Conservation (phyloP, 768 basidiomycete species). For the Ephemerocybe angulata region DNA sequence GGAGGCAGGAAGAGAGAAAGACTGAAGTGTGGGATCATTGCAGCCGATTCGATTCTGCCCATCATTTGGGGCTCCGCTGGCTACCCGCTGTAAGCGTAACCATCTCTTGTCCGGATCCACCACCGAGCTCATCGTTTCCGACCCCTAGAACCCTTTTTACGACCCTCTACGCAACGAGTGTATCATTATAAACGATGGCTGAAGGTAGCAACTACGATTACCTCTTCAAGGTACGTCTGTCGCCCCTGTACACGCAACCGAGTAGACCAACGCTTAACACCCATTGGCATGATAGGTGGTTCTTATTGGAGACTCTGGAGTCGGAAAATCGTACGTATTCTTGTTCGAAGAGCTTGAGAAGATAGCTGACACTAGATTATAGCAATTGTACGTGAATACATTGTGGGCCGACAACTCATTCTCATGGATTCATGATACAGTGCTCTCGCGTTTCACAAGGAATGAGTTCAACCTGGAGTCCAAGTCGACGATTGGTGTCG, state of each 20-base stretch:
- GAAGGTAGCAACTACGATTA: slow-evolving; percentile 97
- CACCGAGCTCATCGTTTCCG: neutral
- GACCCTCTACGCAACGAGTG: slow-evolving; percentile 4
- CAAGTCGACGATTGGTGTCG: slow-evolving; percentile 98
- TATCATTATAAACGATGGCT: slow-evolving; percentile 52
- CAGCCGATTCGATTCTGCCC: too few species aligned
- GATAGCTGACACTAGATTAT: slow-evolving; percentile 7
- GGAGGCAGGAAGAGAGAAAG: too few species aligned
- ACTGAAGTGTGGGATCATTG: too few species aligned
- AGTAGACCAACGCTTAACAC: slow-evolving; percentile 9
- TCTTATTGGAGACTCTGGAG: slow-evolving; percentile 97
- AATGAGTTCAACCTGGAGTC: slow-evolving; percentile 99
- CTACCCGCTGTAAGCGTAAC: neutral
- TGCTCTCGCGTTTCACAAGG: slow-evolving; percentile 98
- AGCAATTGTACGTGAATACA: slow-evolving; percentile 59
- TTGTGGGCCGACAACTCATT: neutral
- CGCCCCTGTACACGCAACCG: neutral
- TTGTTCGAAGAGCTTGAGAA: slow-evolving; percentile 4
- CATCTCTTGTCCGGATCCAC: slow-evolving; percentile 1
- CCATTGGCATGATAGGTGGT: slow-evolving; percentile 64
- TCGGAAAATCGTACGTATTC: slow-evolving; percentile 94
- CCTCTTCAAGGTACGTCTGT: slow-evolving; percentile 84
- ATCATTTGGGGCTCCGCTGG: neutral
- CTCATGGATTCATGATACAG: slow-evolving; percentile 38
- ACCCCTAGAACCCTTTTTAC: slow-evolving; percentile 16